phyloP scores from a whole-genome alignment of 441 rosid species.

The Omphalea diandra region DNA sequence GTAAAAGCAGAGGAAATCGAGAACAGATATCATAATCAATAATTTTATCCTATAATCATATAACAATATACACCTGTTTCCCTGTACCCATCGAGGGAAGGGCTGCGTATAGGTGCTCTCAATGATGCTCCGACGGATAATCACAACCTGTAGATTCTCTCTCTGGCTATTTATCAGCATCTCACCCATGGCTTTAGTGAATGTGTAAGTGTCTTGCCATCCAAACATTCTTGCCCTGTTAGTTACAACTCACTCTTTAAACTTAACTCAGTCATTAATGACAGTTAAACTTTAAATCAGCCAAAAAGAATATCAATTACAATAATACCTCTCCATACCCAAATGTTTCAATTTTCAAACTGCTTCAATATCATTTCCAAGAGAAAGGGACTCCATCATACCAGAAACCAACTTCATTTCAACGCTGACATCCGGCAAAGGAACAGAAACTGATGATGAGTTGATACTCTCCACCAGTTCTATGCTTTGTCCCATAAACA shows the following conservation, averaged over 20 bases:
- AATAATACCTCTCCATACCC: constrained; percentile 9
- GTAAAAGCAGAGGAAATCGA: neutral
- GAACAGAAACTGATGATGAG: neutral
- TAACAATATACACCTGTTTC: constrained; percentile 24
- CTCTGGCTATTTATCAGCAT: constrained; percentile 22
- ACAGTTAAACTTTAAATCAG: no score
- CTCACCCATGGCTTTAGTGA: constrained; percentile 56
- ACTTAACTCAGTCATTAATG: no score
- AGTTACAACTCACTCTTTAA: no score
- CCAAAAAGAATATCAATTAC: neutral
- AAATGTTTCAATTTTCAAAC: constrained; percentile 15
- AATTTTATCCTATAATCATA: no score
- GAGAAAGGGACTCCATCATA: constrained; percentile 7
- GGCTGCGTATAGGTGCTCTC: constrained; percentile 40
- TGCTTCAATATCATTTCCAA: constrained; percentile 18
- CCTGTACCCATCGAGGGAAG: constrained; percentile 51
- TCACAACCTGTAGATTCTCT: constrained; percentile 26
- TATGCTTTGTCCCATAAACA: constrained; percentile 16
- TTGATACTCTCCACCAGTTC: constrained; percentile 1
- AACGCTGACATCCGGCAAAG: constrained; percentile 24
- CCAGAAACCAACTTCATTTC: constrained; percentile 36
- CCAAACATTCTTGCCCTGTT: constrained; percentile 39
- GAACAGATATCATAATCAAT: neutral
- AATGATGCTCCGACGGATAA: constrained; percentile 35
- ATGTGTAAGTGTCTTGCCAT: constrained; percentile 32